Conservation (phyloP, 495 filamentous ascomycete genomes). For the Penicillium samsonianum region DNA sequence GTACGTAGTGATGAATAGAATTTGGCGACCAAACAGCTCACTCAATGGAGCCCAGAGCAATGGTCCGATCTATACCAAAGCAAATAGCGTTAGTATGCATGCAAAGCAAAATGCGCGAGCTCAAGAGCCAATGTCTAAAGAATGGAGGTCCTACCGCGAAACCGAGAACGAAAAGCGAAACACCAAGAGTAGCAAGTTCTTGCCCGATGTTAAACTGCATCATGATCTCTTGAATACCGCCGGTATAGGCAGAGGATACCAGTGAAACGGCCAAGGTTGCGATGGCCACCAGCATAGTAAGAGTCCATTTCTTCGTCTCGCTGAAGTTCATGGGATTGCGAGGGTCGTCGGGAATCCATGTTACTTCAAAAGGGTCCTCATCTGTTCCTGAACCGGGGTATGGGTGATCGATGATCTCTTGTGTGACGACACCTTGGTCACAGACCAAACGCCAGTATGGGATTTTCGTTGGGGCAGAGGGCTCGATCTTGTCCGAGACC, state of each 20-base stretch:
- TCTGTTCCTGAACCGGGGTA: constrained; percentile 72
- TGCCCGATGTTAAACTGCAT: constrained; percentile 57
- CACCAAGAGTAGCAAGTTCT: constrained; percentile 63
- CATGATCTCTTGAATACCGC: constrained; percentile 65
- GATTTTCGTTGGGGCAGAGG: constrained; percentile 37
- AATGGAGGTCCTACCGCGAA: constrained; percentile 57
- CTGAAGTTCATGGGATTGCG: constrained; percentile 72
- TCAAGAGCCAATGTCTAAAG: not conserved
- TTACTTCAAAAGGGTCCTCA: constrained; percentile 72
- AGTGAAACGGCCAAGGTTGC: constrained; percentile 74
- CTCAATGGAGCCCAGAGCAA: constrained; percentile 66
- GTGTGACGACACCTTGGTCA: constrained; percentile 57
- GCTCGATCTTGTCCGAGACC: constrained; percentile 34
- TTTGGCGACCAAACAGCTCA: constrained; percentile 73
- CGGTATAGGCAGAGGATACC: constrained; percentile 74
- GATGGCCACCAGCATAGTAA: constrained; percentile 63
- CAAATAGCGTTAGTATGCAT: constrained; percentile 5
- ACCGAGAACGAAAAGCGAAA: constrained; percentile 75
- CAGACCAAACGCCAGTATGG: constrained; percentile 47
- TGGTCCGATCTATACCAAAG: constrained; percentile 38
- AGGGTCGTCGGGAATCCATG: constrained; percentile 71
- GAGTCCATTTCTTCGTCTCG: constrained; percentile 65
- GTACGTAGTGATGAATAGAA: constrained; percentile 67
- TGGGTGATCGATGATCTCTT: constrained; percentile 56
- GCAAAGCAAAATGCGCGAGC: not conserved